Evolutionary conservation across 2,329 filamentous ascomycete species (phyloP), one percentile per base, ranked within the genome.

Genomic region (Celoporthe dispersa): DNA sequence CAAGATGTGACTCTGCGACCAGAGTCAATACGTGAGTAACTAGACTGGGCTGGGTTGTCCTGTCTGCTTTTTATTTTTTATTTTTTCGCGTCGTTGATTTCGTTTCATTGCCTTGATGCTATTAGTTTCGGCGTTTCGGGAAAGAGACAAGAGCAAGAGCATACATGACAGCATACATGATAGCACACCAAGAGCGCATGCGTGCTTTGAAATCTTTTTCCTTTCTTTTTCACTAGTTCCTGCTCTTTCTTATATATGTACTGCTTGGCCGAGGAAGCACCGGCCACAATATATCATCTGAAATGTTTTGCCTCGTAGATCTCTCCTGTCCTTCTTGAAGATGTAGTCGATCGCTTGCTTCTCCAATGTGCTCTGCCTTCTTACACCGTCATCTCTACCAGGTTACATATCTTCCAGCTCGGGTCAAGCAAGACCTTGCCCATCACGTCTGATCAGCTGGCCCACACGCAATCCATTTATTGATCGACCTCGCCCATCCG

Each of bases 1-100:
- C 25, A 71, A 72, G 60, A 31, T 72, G 31, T 73, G 44, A 70
- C 16, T 1, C 33, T 62, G 25, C 8, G 22, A n/a, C n/a, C n/a
- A n/a, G n/a, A n/a, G n/a, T n/a, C n/a, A n/a, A n/a, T n/a, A n/a
- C n/a, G n/a, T n/a, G 3, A 53, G 28, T n/a, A 48, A 48, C 25
- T 28, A 12, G 35, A 35, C 8, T 19, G 25, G 7, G 62, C 39
- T 44, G 14, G 41, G 31, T 19, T 16, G 1, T 64, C n/a, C 39
- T 64, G 16, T 44, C 39, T 37, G 37, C 37, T 25, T 51, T 48
- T 16, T 4, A 1, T 51, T 64, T 53, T 37, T n/a, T 53, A n/a
- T 41, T 16, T 35, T 39, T 41, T 41, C 35, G 7, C 2, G 48
- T 25, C n/a, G n/a, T n/a, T n/a, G n/a, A n/a, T 48, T 22, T 22